These are phyloP conservation scores for Conticribra guillardii DNA, from an alignment of 108 stramenopile genomes.

Conservation along the genomic window DNA sequence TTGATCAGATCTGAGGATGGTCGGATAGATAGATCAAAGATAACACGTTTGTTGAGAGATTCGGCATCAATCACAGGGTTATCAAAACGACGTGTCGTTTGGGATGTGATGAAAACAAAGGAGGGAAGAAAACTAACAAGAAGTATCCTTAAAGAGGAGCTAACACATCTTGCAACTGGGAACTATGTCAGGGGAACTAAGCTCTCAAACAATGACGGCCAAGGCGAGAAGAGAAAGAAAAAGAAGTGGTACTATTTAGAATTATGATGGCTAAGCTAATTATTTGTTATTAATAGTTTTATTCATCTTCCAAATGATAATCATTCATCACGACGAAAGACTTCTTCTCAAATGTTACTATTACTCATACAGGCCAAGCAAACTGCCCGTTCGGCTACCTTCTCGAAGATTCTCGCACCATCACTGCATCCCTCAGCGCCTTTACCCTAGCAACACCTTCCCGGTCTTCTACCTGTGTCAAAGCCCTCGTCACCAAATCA, in stretches of 20 bases:
- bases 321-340: no score
- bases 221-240: background rate
- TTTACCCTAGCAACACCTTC: slow-evolving; percentile 42
- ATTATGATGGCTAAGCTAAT: no score
- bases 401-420: background rate
- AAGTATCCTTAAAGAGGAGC: slow-evolving; percentile 41
- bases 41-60: slow-evolving; percentile 57
- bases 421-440: background rate
- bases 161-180: background rate
- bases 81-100: slow-evolving; percentile 53
- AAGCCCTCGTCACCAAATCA: slow-evolving; percentile 33
- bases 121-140: slow-evolving; percentile 52
- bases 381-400: no score
- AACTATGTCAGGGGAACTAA: background rate
- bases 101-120: slow-evolving; percentile 58
- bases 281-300: no score
- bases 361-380: no score
- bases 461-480: slow-evolving; percentile 21
- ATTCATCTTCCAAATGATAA: no score
- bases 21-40: slow-evolving; percentile 46
- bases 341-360: no score
- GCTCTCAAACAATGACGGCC: background rate
- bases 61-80: slow-evolving; percentile 61
- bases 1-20: slow-evolving; percentile 57
- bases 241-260: background rate